Evolutionary conservation across 2,329 filamentous ascomycete genomes (phyloP).

Genomic region (Paecilomyces sp.): DNA sequence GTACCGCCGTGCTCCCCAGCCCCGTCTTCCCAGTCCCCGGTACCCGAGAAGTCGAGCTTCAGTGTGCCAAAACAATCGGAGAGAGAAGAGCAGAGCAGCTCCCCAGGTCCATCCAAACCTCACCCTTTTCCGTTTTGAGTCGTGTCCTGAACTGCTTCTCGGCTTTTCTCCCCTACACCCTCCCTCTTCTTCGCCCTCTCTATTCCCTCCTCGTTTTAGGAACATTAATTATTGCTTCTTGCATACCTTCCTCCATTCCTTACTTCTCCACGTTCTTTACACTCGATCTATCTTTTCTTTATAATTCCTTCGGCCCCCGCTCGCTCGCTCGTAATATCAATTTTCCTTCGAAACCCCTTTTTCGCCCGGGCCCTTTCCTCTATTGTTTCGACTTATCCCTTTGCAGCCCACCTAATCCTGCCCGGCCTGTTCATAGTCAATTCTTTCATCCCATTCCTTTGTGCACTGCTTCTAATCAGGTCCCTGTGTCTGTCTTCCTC

Average conservation of each 20-base stretch:
- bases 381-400: conserved; percentile 12
- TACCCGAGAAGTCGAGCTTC: not conserved
- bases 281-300: conserved; percentile 12
- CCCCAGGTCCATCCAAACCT: not conserved
- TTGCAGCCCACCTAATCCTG: conserved; percentile 14
- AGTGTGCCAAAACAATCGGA: not conserved
- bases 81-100: not conserved
- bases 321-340: conserved; percentile 34
- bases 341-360: conserved; percentile 17
- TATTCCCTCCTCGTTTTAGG: conserved; percentile 3
- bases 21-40: not conserved
- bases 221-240: conserved; percentile 4
- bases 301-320: conserved; percentile 4
- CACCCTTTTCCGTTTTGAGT: not conserved
- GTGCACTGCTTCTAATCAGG: not conserved
- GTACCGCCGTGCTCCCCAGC: not conserved
- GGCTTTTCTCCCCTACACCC: conserved; percentile 1
- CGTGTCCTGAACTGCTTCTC: conserved; percentile 2
- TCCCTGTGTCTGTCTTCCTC: not conserved
- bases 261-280: conserved; percentile 17
- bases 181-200: not conserved
- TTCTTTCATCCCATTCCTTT: conserved; percentile 5
- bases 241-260: conserved; percentile 11
- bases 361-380: conserved; percentile 11
- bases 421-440: conserved; percentile 9